A percentile compares a stretch with the other conserved stretches of the same genome.
Conservation (phyloP, 2,329 filamentous ascomycete species). For the Pseudovirgaria hyperparasitica region DNA sequence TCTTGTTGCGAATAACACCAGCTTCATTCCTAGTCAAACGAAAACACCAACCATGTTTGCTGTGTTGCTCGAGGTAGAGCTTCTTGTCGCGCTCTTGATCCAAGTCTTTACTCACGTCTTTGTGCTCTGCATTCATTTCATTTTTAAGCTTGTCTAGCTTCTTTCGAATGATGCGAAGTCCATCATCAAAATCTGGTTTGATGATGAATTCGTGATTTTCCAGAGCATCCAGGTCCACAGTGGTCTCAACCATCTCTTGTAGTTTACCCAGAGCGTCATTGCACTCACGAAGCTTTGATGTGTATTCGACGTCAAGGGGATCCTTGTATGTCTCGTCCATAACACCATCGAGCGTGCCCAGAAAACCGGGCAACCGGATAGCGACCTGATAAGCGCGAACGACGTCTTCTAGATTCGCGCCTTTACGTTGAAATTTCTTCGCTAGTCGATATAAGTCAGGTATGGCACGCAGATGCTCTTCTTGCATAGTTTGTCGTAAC, state of each 20-base stretch:
- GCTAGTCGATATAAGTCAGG: slow-evolving; percentile 88
- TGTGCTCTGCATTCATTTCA: slow-evolving; percentile 76
- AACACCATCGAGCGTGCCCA: slow-evolving; percentile 77
- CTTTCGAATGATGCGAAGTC: slow-evolving; percentile 73
- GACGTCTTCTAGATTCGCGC: slow-evolving; percentile 88
- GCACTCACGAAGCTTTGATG: slow-evolving; percentile 60
- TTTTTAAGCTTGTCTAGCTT: slow-evolving; percentile 74
- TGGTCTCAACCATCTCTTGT: slow-evolving; percentile 97
- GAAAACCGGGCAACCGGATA: slow-evolving; percentile 80
- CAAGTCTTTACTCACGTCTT: slow-evolving; percentile 63
- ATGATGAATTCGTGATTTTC: slow-evolving; percentile 98
- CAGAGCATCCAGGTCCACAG: slow-evolving; percentile 86
- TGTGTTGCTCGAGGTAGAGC: slow-evolving; percentile 92
- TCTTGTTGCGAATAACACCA: slow-evolving; percentile 83
- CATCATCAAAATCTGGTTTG: slow-evolving; percentile 94
- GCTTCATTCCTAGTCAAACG: slow-evolving; percentile 83
- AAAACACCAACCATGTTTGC: slow-evolving; percentile 93
- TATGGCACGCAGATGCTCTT: slow-evolving; percentile 84
- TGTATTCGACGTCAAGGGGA: slow-evolving; percentile 77
- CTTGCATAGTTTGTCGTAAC: slow-evolving; percentile 88
- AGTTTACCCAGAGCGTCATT: slow-evolving; percentile 72
- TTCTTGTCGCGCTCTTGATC: slow-evolving; percentile 96
- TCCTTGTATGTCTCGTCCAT: slow-evolving; percentile 93
- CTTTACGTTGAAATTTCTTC: slow-evolving; percentile 86
- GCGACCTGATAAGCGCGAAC: slow-evolving; percentile 90